A percentile compares a stretch with the other conserved stretches of the same genome.
phyloP scores from a whole-genome alignment of 768 basidiomycete genomes.

The Russula sp. region DNA sequence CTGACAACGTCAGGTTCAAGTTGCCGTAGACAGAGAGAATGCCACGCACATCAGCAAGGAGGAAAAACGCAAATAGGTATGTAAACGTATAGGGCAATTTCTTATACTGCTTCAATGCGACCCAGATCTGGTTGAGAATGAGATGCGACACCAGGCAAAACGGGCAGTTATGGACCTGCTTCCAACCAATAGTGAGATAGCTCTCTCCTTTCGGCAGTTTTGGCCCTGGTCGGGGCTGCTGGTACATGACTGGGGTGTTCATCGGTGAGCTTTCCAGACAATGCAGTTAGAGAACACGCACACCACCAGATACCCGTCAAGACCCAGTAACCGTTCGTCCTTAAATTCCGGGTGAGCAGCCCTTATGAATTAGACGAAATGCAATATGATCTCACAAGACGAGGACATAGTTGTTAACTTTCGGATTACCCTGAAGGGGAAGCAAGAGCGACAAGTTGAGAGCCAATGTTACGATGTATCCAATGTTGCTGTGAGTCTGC shows the following conservation, averaged over 20 bases:
- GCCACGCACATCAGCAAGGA: slow-evolving; percentile 63
- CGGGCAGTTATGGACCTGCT: slow-evolving; percentile 45
- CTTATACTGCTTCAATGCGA: slow-evolving; percentile 67
- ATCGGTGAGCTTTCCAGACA: not conserved
- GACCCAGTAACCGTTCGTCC: slow-evolving; percentile 73
- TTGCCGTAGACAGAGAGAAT: not conserved
- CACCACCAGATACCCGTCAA: slow-evolving; percentile 85
- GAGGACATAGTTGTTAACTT: slow-evolving; percentile 69
- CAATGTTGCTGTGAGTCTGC: slow-evolving; percentile 71
- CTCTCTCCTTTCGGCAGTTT: slow-evolving; percentile 67
- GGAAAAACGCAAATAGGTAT: slow-evolving; percentile 70
- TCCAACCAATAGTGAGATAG: slow-evolving; percentile 82
- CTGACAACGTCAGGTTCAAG: not conserved
- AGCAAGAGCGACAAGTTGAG: slow-evolving; percentile 68
- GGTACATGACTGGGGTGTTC: slow-evolving; percentile 58
- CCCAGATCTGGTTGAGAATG: slow-evolving; percentile 54
- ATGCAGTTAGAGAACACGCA: slow-evolving; percentile 32
- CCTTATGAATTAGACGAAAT: not conserved
- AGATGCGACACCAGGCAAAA: not conserved
- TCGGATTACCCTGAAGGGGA: slow-evolving; percentile 51
- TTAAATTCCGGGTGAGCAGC: slow-evolving; percentile 25
- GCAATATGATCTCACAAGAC: slow-evolving; percentile 55
- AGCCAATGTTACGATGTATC: slow-evolving; percentile 58
- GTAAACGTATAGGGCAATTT: slow-evolving; percentile 76
- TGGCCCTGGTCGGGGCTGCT: slow-evolving; percentile 79